A percentile compares a stretch with the other conserved stretches of the same genome.
Conservation (phyloP, 371 early-diverging fungal species). For the Fennellomyces sp. region DNA sequence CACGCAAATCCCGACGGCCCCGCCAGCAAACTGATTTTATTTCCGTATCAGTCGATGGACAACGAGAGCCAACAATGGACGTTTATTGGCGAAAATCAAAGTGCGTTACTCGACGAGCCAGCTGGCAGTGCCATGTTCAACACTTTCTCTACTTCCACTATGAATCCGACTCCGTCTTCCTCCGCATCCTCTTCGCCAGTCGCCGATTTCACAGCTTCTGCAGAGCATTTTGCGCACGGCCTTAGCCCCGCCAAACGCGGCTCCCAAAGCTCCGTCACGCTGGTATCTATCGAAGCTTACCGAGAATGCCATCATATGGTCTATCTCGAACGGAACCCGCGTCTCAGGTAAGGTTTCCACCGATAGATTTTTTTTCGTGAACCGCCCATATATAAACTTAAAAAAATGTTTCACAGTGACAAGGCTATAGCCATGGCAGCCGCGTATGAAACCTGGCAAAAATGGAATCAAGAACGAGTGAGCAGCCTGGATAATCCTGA, state of each 20-base stretch:
- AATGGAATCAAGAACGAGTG: conserved; percentile 41
- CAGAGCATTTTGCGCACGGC: conserved; percentile 19
- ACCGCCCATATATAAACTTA: background rate
- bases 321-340: conserved; percentile 26
- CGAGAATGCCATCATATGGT: conserved; percentile 40
- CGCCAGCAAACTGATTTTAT: conserved; percentile 41
- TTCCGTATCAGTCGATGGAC: conserved; percentile 45
- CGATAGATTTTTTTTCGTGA: too few species aligned
- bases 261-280: conserved; percentile 35
- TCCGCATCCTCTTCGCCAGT: conserved; percentile 33
- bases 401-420: conserved; percentile 37
- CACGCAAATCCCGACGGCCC: conserved; percentile 7
- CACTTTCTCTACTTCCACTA: conserved; percentile 22
- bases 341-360: conserved; percentile 22
- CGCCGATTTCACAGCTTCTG: conserved; percentile 9
- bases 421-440: conserved; percentile 54
- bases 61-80: conserved; percentile 50
- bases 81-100: conserved; percentile 25
- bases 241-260: conserved; percentile 51
- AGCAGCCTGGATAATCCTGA: background rate
- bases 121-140: background rate
- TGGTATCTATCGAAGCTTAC: conserved; percentile 31
- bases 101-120: background rate
- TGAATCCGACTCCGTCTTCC: conserved; percentile 27
- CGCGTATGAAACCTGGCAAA: conserved; percentile 49